These are phyloP conservation scores for Candida germanica DNA, from an alignment of 805 yeast species.

Conservation along the genomic window DNA sequence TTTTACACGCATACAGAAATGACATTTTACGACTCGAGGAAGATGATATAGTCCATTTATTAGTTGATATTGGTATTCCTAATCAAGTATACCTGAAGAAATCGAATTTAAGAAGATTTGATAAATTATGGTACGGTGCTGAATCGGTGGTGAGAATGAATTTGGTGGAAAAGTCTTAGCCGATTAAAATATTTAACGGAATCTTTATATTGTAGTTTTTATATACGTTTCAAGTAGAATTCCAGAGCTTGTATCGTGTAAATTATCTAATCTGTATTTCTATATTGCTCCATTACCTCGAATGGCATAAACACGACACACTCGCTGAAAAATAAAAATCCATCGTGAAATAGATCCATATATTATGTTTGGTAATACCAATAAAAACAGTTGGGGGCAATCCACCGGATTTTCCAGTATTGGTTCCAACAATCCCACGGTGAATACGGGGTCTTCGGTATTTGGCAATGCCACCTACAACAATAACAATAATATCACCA, in stretches of 20 bases:
- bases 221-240: too few species aligned
- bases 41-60: conserved; percentile 53
- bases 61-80: conserved; percentile 73
- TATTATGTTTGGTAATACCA: conserved; percentile 8
- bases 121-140: conserved; percentile 43
- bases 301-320: too few species aligned
- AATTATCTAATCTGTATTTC: too few species aligned
- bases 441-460: conserved; percentile 6
- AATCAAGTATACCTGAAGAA: conserved; percentile 45
- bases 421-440: not conserved
- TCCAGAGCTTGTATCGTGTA: too few species aligned
- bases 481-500: conserved; percentile 19
- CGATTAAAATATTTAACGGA: not conserved
- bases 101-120: conserved; percentile 42
- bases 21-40: conserved; percentile 35
- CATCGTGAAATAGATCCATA: not conserved
- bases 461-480: conserved; percentile 17
- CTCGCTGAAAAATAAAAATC: not conserved
- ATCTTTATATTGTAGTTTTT: too few species aligned
- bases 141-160: conserved; percentile 23
- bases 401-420: conserved; percentile 8
- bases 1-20: conserved; percentile 57
- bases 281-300: too few species aligned
- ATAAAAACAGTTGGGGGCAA: conserved; percentile 8
- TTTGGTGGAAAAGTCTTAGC: conserved; percentile 3